Evolutionary conservation across 192 early-diverging fungal genomes (phyloP).

Genomic region (Backusella liffmaniae): DNA sequence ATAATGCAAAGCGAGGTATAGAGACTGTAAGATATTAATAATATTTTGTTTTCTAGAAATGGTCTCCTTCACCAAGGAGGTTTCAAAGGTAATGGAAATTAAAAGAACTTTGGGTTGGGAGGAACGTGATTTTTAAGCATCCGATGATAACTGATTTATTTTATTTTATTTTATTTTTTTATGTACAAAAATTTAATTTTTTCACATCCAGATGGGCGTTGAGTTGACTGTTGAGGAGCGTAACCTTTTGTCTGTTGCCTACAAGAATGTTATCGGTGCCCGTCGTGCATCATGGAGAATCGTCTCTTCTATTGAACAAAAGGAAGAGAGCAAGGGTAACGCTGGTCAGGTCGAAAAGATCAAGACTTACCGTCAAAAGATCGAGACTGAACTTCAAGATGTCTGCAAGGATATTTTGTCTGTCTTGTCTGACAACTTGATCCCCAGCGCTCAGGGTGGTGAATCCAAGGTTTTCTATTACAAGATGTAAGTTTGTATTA

Average conservation of each 20-base stretch:
- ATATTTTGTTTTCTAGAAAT: constrained; percentile 56
- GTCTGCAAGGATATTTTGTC: constrained; percentile 95
- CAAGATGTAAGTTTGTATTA: constrained; percentile 80
- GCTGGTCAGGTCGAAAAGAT: constrained; percentile 87
- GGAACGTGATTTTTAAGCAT: not conserved
- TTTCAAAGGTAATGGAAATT: constrained; percentile 50
- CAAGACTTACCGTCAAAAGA: constrained; percentile 92
- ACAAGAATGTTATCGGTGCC: constrained; percentile 99
- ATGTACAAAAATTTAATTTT: constrained; percentile 2
- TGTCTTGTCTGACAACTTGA: constrained; percentile 89
- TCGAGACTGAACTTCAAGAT: constrained; percentile 92
- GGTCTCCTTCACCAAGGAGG: constrained; percentile 87
- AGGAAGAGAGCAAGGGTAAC: constrained; percentile 96
- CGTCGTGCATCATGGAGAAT: constrained; percentile 99
- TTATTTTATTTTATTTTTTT: not conserved
- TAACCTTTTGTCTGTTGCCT: constrained; percentile 97
- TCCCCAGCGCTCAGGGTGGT: constrained; percentile 87
- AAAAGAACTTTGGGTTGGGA: not conserved
- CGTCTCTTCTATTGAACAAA: constrained; percentile 99
- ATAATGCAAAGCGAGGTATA: not conserved
- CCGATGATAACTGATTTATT: not conserved
- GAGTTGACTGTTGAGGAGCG: constrained; percentile 98
- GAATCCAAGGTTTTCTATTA: constrained; percentile 99
- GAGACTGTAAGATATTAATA: not conserved
- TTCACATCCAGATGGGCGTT: constrained; percentile 62